Percentiles rank a stretch among this genome's conserved stretches.
These are phyloP conservation scores for Aspergillus sojae DNA, from an alignment of 2,329 filamentous ascomycete genomes.

Conservation along the genomic window DNA sequence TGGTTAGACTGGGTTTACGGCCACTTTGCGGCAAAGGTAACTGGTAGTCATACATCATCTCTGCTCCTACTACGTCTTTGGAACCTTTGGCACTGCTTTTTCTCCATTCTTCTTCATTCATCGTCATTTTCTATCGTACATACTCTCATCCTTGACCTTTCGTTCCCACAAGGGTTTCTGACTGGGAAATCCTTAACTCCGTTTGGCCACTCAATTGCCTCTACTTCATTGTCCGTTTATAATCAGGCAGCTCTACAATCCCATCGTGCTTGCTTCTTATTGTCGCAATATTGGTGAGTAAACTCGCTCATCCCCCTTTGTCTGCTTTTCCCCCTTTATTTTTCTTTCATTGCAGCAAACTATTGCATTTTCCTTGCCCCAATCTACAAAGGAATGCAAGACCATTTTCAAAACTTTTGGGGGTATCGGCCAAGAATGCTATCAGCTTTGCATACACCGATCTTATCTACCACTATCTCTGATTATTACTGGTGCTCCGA, in stretches of 20 bases:
- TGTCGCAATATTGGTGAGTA: conserved; percentile 1
- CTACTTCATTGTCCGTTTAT: background rate
- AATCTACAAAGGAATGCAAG: background rate
- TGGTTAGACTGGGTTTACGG: conserved; percentile 25
- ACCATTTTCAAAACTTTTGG: conserved; percentile 4
- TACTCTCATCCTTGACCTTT: conserved; percentile 7
- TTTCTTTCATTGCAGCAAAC: background rate
- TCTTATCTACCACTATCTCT: conserved; percentile 11
- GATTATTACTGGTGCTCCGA: background rate
- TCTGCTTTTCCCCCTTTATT: background rate
- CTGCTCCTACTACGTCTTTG: conserved; percentile 9
- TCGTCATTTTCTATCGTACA: conserved; percentile 14
- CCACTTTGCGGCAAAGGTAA: conserved; percentile 17
- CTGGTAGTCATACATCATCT: conserved; percentile 37
- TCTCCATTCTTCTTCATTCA: background rate
- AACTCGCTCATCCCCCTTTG: background rate
- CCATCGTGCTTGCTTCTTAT: background rate
- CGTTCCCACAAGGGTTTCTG: conserved; percentile 7
- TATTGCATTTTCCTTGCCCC: background rate
- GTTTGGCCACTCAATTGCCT: conserved; percentile 1
- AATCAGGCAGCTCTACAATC: background rate
- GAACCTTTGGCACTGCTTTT: conserved; percentile 4
- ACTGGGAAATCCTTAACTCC: background rate
- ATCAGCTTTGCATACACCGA: conserved; percentile 10
- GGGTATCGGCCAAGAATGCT: conserved; percentile 8